Base-by-base conservation (phyloP, 768 basidiomycete species). In the Lentinula lateritia region DNA sequence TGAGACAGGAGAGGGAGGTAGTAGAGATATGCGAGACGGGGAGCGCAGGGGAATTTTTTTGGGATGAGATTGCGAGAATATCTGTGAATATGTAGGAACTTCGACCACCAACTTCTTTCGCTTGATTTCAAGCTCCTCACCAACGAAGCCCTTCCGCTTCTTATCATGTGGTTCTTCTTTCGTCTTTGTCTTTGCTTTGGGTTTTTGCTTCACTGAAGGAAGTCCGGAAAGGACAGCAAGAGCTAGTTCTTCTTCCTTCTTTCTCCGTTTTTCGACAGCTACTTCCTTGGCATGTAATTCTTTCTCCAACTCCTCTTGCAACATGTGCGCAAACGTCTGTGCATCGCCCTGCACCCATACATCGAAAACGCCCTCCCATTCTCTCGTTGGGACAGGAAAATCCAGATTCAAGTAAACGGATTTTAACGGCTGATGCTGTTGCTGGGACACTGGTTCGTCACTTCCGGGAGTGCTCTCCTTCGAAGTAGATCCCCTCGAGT, bases 301-400 rank as follows among this genome's bases (percentile, higher is more conserved):
- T 66, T 79, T 81, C 62, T 80, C 78, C 38, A 90, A 77, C 72
- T 86, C 88, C 23, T 76, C 76, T 62, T 77, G 79, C 62, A 92
- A 70, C 62, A 85, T 70, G 42, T 74, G 73, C 5, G 92, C 89
- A 72, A 95, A 95, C 15, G 69, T 70, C 71, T 97, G 95, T 2
- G 90, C 88, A 68, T 96, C 93, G 1, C 94, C 93, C 66, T 93
- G 85, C 59, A 94, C 72, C 91, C 93, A 96, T 42, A 84, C 82
- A 72, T 97, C 94, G 66, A 97, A 95, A 3, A 95, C 88, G 7
- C 86, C 89, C 63, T 91, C 89, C 93, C 92, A 95, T 64, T 94
- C 92, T 58, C 89, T 79, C 7, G 86, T 86, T 3, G 92, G 92
- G 8, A 87, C 84, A 1, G 92, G 92, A 70, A 93, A 93, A 63